Conservation (phyloP, 148 eudicot species). For the Polygonum maritimum region DNA sequence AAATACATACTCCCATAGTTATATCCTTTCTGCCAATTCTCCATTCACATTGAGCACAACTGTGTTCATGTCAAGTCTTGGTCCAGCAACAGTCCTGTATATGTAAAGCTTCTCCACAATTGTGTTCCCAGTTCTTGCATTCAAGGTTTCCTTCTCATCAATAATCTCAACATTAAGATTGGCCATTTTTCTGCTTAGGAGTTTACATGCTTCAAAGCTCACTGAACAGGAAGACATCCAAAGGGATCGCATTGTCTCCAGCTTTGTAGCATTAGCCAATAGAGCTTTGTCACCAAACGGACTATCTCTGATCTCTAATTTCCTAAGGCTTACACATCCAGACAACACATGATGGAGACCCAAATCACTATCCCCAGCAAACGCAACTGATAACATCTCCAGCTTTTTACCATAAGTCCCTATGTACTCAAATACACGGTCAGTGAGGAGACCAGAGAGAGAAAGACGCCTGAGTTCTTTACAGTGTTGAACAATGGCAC, state of each 20-base stretch:
- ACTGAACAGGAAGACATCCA: constrained; percentile 89
- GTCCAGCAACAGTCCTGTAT: constrained; percentile 11
- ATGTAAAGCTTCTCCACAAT: constrained; percentile 9
- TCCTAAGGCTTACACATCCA: constrained; percentile 74
- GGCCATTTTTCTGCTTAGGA: constrained; percentile 62
- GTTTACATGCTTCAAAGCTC: constrained; percentile 69
- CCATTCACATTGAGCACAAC: background rate
- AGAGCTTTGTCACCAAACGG: constrained; percentile 71
- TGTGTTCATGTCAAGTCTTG: background rate
- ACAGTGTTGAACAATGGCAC: constrained; percentile 54
- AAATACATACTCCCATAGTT: background rate
- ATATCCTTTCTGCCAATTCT: background rate
- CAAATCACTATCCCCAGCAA: constrained; percentile 73
- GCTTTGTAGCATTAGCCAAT: constrained; percentile 65
- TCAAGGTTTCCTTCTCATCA: constrained; percentile 29
- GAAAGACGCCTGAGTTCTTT: constrained; percentile 43
- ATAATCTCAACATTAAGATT: constrained; percentile 76
- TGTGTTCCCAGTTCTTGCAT: background rate
- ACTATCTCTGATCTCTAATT: constrained; percentile 72
- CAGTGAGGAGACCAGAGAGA: constrained; percentile 55
- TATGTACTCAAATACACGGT: constrained; percentile 50
- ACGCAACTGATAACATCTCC: constrained; percentile 82
- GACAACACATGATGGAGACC: constrained; percentile 73
- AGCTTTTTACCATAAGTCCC: constrained; percentile 85
- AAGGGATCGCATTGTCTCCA: constrained; percentile 96